phyloP scores from a whole-genome alignment of 306 rosid species.

The Cyclanthera cordifolia region DNA sequence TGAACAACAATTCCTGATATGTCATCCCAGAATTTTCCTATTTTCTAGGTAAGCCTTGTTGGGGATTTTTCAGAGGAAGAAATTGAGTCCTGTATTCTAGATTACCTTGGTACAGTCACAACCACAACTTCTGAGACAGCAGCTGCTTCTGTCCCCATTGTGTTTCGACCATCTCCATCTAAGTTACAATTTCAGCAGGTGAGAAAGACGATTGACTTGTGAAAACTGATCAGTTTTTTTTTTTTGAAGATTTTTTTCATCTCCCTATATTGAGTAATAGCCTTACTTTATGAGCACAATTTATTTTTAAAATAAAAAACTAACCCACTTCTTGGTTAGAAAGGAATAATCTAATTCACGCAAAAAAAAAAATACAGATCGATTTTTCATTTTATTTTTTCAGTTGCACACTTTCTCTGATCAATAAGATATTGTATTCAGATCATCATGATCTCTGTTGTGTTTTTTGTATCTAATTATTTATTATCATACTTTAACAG shows the following conservation, averaged over 20 bases:
- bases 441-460: too few species aligned
- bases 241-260: background rate
- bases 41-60: slow-evolving; percentile 68
- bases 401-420: background rate
- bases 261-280: background rate
- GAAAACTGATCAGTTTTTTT: slow-evolving; percentile 2
- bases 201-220: slow-evolving; percentile 27
- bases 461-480: background rate
- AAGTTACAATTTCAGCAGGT: slow-evolving; percentile 85
- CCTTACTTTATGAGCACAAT: background rate
- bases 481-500: slow-evolving; percentile 28
- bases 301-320: background rate
- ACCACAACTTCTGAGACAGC: slow-evolving; percentile 27
- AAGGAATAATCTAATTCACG: background rate
- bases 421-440: too few species aligned
- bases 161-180: slow-evolving; percentile 63
- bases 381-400: slow-evolving; percentile 1
- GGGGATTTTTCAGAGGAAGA: slow-evolving; percentile 90
- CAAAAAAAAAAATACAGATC: background rate
- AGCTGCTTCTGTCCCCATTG: slow-evolving; percentile 38
- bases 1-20: slow-evolving; percentile 15
- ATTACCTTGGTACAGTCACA: slow-evolving; percentile 84
- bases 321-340: background rate
- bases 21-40: background rate
- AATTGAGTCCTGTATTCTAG: slow-evolving; percentile 82